Evolutionary conservation across 1,139 yeast species (phyloP).

Genomic region (Taphrina betulina): DNA sequence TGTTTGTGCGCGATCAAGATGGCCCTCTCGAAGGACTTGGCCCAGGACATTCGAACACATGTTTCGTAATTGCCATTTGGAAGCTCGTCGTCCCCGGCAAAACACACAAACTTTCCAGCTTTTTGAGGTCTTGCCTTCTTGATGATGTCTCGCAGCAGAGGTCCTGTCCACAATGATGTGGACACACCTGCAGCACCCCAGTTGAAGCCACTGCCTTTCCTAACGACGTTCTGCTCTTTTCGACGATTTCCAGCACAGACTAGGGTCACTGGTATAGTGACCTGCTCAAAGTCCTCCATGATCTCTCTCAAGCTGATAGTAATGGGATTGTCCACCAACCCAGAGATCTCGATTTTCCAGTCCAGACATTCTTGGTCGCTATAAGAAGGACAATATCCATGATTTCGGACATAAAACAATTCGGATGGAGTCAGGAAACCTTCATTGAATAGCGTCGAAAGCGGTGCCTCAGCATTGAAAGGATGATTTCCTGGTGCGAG

Average conservation of each 20-base stretch:
- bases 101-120: slow-evolving; percentile 43
- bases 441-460: slow-evolving; percentile 40
- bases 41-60: slow-evolving; percentile 43
- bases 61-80: slow-evolving; percentile 47
- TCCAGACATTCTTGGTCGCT: slow-evolving; percentile 38
- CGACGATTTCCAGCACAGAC: slow-evolving; percentile 47
- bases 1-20: slow-evolving; percentile 45
- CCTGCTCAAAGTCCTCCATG: slow-evolving; percentile 41
- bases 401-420: slow-evolving; percentile 46
- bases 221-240: slow-evolving; percentile 45
- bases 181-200: slow-evolving; percentile 47
- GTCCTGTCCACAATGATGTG: slow-evolving; percentile 46
- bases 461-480: slow-evolving; percentile 45
- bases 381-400: slow-evolving; percentile 44
- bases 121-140: slow-evolving; percentile 41
- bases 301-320: slow-evolving; percentile 40
- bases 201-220: slow-evolving; percentile 45
- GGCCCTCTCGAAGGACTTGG: slow-evolving; percentile 42
- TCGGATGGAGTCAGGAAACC: slow-evolving; percentile 45
- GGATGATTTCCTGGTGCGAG: slow-evolving; percentile 40
- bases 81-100: slow-evolving; percentile 45
- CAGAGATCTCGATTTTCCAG: slow-evolving; percentile 43
- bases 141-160: slow-evolving; percentile 42
- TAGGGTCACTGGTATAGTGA: slow-evolving; percentile 44
- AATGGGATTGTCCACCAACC: slow-evolving; percentile 43